Evolutionary conservation across 257 asterid genomes (phyloP), one percentile per base, ranked within the genome.

Genomic region (Nyctanthes arbortristis): DNA sequence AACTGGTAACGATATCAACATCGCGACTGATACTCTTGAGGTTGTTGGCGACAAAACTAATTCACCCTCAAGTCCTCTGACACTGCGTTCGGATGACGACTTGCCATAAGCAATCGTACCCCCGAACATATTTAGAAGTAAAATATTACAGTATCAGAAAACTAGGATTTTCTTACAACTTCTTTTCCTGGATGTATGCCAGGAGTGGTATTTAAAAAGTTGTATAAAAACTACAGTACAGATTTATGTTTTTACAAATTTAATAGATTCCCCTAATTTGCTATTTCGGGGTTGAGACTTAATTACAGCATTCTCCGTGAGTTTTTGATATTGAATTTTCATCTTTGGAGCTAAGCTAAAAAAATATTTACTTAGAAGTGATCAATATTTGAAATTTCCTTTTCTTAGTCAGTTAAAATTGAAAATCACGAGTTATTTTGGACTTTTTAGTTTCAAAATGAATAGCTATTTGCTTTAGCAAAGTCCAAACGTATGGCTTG

Each of bases 51-150:
- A 59, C 27, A 68, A 52, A 49, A 59, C 4, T 59, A 32, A 31
- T 58, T 75, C 76, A 33, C 76, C 80, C 52, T 70, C 61, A 47
- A 70, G 70, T 37, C 76, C 62, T 37, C 76, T 75, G 13, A 66
- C 69, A 5, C 47, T 75, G 63, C 73, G 22, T 63, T 49, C 67
- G 9, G 59, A 52, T 30, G 7, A 22, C 0, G 59, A 52, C 24
- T 22, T 52, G 3, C 59, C 20, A 9, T 52, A 22, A 52, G 29
- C 13, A 8, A 52, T 6, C 28, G 20, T 22, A n/a, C 30, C 28
- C 28, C 27, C 9, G 27, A 52, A 1, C 16, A 52, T 52, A 52
- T 49, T 49, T 47, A 47, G 8, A 20, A 8, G 22, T 22, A 20
- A 22, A 52, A 7, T 49, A 24, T 7, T 13, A 20, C 3, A 18